These are phyloP conservation scores for Russula earlei DNA, from an alignment of 768 basidiomycete genomes.

Conservation along the genomic window DNA sequence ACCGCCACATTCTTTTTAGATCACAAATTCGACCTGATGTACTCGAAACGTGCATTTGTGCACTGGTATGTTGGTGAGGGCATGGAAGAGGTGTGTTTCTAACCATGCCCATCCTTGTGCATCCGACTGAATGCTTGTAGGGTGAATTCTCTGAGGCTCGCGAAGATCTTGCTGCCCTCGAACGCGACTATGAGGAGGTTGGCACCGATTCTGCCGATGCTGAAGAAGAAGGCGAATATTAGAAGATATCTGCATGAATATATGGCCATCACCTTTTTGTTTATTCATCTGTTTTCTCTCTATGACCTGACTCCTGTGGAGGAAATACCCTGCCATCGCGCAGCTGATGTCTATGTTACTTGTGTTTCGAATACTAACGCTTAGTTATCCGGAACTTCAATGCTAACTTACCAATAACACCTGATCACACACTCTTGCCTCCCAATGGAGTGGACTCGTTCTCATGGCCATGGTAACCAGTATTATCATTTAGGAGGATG, in stretches of 20 bases:
- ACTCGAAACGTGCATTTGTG: constrained; percentile 89
- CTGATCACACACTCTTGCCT: not conserved
- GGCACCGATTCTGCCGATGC: constrained; percentile 67
- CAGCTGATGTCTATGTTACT: constrained; percentile 15
- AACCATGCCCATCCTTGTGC: not conserved
- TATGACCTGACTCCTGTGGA: constrained; percentile 2
- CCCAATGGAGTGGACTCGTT: too few relatives aligned
- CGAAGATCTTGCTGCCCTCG: constrained; percentile 94
- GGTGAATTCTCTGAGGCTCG: constrained; percentile 98
- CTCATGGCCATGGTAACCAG: too few relatives aligned
- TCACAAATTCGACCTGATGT: constrained; percentile 97
- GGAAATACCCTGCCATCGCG: constrained; percentile 7
- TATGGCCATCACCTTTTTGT: not conserved
- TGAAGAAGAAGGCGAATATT: constrained; percentile 60
- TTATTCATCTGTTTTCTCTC: constrained; percentile 1
- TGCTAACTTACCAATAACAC: constrained; percentile 16
- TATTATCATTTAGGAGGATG: too few relatives aligned
- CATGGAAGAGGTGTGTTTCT: constrained; percentile 78
- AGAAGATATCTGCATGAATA: constrained; percentile 16
- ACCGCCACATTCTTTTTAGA: constrained; percentile 35
- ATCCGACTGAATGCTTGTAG: constrained; percentile 25
- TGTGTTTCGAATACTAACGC: constrained; percentile 18
- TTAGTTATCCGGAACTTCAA: constrained; percentile 19
- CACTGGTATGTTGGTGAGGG: constrained; percentile 98
- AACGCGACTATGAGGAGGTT: constrained; percentile 92